Conservation (phyloP, 768 basidiomycete species). For the Mycena rosella region DNA sequence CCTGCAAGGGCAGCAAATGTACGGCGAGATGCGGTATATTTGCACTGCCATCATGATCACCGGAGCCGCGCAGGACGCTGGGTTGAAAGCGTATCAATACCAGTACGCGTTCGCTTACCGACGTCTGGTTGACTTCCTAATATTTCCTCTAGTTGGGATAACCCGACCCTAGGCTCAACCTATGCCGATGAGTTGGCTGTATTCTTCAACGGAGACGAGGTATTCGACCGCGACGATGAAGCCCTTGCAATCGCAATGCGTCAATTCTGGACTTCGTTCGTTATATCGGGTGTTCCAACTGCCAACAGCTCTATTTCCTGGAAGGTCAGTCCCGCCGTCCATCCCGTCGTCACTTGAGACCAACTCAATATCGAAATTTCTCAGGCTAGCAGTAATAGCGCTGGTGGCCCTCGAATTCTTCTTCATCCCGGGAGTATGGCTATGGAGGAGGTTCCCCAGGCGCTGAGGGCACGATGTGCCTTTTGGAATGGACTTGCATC, state of each 20-base stretch:
- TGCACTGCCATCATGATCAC: conserved; percentile 55
- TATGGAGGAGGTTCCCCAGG: conserved; percentile 41
- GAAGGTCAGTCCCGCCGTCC: conserved; percentile 43
- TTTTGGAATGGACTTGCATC: conserved; percentile 48
- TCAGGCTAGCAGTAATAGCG: neutral
- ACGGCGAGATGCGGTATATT: conserved; percentile 59
- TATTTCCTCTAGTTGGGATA: conserved; percentile 49
- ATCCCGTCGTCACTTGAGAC: neutral
- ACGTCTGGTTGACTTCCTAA: neutral
- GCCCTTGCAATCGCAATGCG: conserved; percentile 54
- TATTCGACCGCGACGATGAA: conserved; percentile 43
- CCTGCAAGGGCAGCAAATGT: conserved; percentile 60
- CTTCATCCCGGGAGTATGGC: conserved; percentile 45
- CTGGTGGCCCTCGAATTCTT: conserved; percentile 46
- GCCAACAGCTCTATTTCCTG: conserved; percentile 41
- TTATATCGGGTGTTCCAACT: conserved; percentile 47
- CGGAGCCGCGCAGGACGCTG: conserved; percentile 38
- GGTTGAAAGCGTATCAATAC: conserved; percentile 49
- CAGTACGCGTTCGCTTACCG: conserved; percentile 45
- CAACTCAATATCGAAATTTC: neutral
- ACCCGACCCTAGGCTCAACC: conserved; percentile 53
- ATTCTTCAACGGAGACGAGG: conserved; percentile 48
- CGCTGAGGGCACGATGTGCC: conserved; percentile 41
- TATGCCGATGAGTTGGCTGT: conserved; percentile 54
- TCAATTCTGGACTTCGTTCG: conserved; percentile 56